phyloP scores from a whole-genome alignment of 2,329 filamentous ascomycete genomes.

The Beauveria sp. region DNA sequence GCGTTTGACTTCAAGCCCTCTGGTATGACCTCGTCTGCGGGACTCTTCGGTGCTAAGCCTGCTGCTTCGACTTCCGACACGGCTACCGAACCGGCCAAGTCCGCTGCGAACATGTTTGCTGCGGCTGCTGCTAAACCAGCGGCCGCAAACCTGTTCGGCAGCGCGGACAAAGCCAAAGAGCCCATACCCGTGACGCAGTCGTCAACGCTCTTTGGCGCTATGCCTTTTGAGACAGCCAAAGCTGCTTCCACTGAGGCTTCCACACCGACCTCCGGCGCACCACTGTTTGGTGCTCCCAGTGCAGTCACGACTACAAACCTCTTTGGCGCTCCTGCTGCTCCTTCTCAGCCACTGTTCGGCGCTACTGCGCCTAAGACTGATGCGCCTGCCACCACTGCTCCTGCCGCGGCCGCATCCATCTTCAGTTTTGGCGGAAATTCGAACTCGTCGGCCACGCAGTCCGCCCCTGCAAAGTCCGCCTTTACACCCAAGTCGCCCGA shows the following conservation, averaged over 20 bases:
- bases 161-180: constrained; percentile 24
- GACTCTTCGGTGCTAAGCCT: constrained; percentile 27
- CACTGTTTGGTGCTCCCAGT: constrained; percentile 25
- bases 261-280: constrained; percentile 15
- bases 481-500: constrained; percentile 31
- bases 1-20: constrained; percentile 26
- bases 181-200: constrained; percentile 21
- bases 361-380: constrained; percentile 18
- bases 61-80: constrained; percentile 21
- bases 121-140: constrained; percentile 18
- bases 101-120: constrained; percentile 20
- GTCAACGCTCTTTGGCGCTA: constrained; percentile 28
- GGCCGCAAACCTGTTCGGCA: constrained; percentile 14
- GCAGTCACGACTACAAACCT: constrained; percentile 17
- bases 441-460: constrained; percentile 20
- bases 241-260: constrained; percentile 1
- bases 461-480: constrained; percentile 26
- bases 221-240: constrained; percentile 22
- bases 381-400: constrained; percentile 15
- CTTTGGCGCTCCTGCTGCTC: constrained; percentile 22
- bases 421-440: constrained; percentile 28
- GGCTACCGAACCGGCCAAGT: constrained; percentile 20
- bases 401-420: constrained; percentile 19
- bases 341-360: constrained; percentile 24
- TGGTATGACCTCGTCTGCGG: constrained; percentile 13